Conservation (phyloP, 495 filamentous ascomycete species). For the Collariella sp. region DNA sequence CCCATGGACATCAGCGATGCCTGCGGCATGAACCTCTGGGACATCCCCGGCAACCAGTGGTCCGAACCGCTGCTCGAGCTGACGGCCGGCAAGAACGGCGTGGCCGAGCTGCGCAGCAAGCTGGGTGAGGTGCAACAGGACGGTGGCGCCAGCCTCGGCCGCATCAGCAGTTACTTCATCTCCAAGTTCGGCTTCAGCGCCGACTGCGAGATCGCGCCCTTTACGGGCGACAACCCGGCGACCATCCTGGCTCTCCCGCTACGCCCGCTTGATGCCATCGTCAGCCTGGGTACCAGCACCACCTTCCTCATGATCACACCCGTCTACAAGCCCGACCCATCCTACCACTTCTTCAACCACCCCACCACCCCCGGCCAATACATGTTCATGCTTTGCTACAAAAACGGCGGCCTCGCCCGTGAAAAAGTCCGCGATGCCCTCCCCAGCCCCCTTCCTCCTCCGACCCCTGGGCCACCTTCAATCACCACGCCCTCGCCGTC, state of each 20-base stretch:
- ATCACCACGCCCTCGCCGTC: constrained; percentile 53
- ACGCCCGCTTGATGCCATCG: constrained; percentile 79
- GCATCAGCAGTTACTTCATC: constrained; percentile 66
- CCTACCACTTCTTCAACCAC: constrained; percentile 86
- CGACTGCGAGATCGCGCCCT: constrained; percentile 68
- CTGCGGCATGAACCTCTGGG: constrained; percentile 95
- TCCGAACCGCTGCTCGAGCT: constrained; percentile 64
- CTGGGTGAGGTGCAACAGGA: constrained; percentile 73
- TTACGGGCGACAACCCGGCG: constrained; percentile 93
- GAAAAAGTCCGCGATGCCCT: constrained; percentile 73
- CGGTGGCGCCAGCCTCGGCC: constrained; percentile 70
- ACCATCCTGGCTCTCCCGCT: constrained; percentile 89
- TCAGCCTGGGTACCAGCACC: constrained; percentile 88
- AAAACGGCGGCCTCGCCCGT: constrained; percentile 89
- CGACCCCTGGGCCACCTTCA: constrained; percentile 70
- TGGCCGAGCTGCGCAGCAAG: constrained; percentile 62
- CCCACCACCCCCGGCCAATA: constrained; percentile 71
- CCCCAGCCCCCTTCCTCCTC: constrained; percentile 23
- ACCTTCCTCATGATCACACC: constrained; percentile 96
- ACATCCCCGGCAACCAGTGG: constrained; percentile 67
- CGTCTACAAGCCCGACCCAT: constrained; percentile 75
- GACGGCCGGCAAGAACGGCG: constrained; percentile 61
- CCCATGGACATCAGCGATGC: constrained; percentile 92
- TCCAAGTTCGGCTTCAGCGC: constrained; percentile 66
- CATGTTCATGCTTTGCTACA: constrained; percentile 99